Base-by-base conservation (phyloP, 805 yeast species). In the Komagataella pseudopastoris region DNA sequence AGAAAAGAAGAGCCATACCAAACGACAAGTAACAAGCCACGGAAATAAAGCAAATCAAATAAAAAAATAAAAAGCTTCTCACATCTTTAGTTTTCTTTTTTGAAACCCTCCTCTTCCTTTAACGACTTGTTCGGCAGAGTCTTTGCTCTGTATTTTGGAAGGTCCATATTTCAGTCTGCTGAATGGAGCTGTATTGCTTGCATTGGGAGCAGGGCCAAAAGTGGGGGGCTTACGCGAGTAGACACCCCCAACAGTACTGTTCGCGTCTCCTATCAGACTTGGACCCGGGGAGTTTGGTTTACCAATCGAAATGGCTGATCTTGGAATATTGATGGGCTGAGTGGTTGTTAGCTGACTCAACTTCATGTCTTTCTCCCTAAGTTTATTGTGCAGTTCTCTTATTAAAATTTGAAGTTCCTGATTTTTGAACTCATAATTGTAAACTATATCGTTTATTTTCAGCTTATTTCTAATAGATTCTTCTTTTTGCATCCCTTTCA, bases 301-400 rank as follows among this genome's bases (percentile, higher is more conserved):
- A 30, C 39, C n/a, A 30, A 30, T 14, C 10, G 39, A 30, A 30
- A 30, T 30, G 14, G 39, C 12, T 17, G 48, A 46, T 6, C 22
- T 30, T 7, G 61, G 60, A 24, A 61, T 60, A 46, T 55, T 55
- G 43, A 61, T 61, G 1, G 65, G 65, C 47, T 55, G 58, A 6
- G 63, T 53, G 1, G 59, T 52, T 6, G 56, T 56, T 20, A 60
- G 36, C 17, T 51, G 45, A 3, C 53, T 48, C n/a, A 61, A 50
- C 14, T 51, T 49, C 3, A 47, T 48, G 23, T 61, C 64, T 23
- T 55, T 60, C 7, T 50, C 50, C 5, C 48, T 22, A 1, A 60
- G 48, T 18, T 53, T 55, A 4, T 36, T 18, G 43, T 53, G 56
- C 24, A 60, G 44, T 3, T 46, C 44, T 3, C 52, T 24, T 4